These are phyloP conservation scores for Paxillus involutus DNA, from an alignment of 768 basidiomycete genomes.

Conservation along the genomic window DNA sequence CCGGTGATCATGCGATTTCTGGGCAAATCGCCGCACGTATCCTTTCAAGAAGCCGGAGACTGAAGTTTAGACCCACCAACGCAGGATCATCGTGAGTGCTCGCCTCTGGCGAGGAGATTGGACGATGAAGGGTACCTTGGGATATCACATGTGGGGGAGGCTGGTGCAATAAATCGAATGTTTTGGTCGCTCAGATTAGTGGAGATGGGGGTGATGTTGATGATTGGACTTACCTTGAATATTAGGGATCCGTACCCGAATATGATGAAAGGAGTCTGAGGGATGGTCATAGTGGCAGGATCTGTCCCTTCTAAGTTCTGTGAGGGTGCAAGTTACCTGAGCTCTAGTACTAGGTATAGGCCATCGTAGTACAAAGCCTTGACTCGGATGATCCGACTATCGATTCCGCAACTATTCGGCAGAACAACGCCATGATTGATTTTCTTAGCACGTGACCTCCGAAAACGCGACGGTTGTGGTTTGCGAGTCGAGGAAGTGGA, in stretches of 20 bases:
- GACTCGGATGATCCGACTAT: too few species aligned
- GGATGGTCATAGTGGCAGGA: constrained; percentile 1
- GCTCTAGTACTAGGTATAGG: too few species aligned
- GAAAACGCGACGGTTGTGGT: too few species aligned
- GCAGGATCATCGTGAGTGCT: background rate
- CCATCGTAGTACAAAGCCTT: too few species aligned
- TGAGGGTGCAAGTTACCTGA: too few species aligned
- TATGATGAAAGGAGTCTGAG: constrained; percentile 55
- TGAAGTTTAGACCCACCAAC: constrained; percentile 20
- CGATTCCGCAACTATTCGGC: too few species aligned
- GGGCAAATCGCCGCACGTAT: constrained; percentile 87
- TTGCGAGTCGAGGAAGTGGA: too few species aligned
- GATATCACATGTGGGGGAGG: constrained; percentile 78
- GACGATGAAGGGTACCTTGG: constrained; percentile 45
- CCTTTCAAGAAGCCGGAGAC: constrained; percentile 87
- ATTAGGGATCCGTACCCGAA: constrained; percentile 95
- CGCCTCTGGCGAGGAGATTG: background rate
- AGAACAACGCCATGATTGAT: too few species aligned
- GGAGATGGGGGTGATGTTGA: background rate
- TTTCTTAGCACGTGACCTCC: background rate
- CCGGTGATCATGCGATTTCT: constrained; percentile 90
- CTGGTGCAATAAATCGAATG: constrained; percentile 35
- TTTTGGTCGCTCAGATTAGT: background rate
- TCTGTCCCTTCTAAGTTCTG: too few species aligned
- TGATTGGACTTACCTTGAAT: constrained; percentile 60